phyloP scores from a whole-genome alignment of 129 eudicot genomes.

The Tanacetum coccineum region DNA sequence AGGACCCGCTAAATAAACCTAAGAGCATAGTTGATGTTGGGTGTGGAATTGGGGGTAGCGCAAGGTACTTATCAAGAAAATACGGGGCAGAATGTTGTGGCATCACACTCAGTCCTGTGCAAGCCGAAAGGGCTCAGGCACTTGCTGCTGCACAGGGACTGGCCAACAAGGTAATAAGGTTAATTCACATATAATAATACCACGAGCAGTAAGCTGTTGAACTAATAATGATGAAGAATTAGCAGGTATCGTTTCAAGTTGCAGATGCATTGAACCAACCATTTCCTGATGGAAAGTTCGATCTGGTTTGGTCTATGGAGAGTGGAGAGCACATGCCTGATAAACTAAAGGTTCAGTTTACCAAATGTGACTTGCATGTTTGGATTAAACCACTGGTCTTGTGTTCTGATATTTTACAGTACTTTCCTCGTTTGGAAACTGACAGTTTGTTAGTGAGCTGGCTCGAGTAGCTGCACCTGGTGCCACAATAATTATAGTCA shows the following conservation, averaged over 20 bases:
- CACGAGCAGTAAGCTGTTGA: neutral
- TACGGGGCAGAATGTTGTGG: slow-evolving; percentile 71
- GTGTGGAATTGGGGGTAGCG: slow-evolving; percentile 93
- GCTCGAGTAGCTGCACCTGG: slow-evolving; percentile 96
- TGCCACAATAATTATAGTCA: slow-evolving; percentile 79
- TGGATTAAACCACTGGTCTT: neutral
- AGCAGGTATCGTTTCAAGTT: slow-evolving; percentile 81
- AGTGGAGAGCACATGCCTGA: slow-evolving; percentile 99
- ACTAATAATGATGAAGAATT: slow-evolving; percentile 15
- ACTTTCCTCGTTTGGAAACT: slow-evolving; percentile 16
- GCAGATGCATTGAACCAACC: slow-evolving; percentile 94
- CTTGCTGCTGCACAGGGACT: slow-evolving; percentile 86
- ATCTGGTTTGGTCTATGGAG: slow-evolving; percentile 98
- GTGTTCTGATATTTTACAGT: slow-evolving; percentile 3
- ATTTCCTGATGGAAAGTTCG: slow-evolving; percentile 87
- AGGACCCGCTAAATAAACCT: slow-evolving; percentile 52
- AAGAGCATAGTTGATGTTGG: slow-evolving; percentile 81
- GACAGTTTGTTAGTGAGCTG: slow-evolving; percentile 82
- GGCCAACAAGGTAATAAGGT: slow-evolving; percentile 43
- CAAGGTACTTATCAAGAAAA: slow-evolving; percentile 75
- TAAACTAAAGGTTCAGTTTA: slow-evolving; percentile 55
- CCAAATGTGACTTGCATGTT: neutral
- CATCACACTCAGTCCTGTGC: slow-evolving; percentile 84
- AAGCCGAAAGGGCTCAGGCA: slow-evolving; percentile 78
- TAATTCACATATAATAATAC: neutral